Base-by-base conservation (phyloP, 2,329 filamentous ascomycete genomes). In the Huntiella decipiens region DNA sequence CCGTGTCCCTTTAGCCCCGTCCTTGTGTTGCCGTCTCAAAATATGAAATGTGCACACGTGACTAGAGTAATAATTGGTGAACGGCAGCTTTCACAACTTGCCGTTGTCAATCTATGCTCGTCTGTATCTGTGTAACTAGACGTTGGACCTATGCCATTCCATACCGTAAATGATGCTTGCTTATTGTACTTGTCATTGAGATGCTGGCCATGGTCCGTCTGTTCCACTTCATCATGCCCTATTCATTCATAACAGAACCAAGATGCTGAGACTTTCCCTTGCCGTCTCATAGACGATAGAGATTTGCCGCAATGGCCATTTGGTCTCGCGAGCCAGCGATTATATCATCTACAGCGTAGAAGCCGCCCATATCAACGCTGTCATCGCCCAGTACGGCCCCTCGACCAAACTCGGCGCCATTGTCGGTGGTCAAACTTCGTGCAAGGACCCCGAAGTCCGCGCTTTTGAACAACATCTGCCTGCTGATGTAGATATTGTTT, bases 261-360 rank as follows among this genome's bases (percentile, higher is more conserved):
- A 53, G 50, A 57, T 64, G 64, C 70, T 73, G 70, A 74, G 67
- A 50, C 40, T 45, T 32, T 66, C 54, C 58, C 22, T 56, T 59
- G 66, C 66, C 77, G 87, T 46, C 45, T 12, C 40, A 42, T 42
- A 45, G 54, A 77, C 78, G 67, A 70, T 98, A 68, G 78, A 82
- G 63, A 91, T 98, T 57, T 77, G 88, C 60, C 79, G 76, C 61
- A 94, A 94, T 73, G 92, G 92, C 56, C 87, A 96, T 66, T 73
- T 88, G 61, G 91, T 98, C 56, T 95, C 91, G 55, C 79, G 91
- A 65, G 78, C 79, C 63, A 95, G 87, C 78, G 88, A 96, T 71
- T 96, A 87, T 63, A 94, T 95, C 65, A 86, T 98, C 60, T 98
- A 98, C 72, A 93, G 82, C 63, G 91, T 98, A 62, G 88, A 96